Percentiles rank a stretch among this genome's conserved stretches.
Conservation (phyloP, 2,329 filamentous ascomycete species). For the Fusarium pininemorale region DNA sequence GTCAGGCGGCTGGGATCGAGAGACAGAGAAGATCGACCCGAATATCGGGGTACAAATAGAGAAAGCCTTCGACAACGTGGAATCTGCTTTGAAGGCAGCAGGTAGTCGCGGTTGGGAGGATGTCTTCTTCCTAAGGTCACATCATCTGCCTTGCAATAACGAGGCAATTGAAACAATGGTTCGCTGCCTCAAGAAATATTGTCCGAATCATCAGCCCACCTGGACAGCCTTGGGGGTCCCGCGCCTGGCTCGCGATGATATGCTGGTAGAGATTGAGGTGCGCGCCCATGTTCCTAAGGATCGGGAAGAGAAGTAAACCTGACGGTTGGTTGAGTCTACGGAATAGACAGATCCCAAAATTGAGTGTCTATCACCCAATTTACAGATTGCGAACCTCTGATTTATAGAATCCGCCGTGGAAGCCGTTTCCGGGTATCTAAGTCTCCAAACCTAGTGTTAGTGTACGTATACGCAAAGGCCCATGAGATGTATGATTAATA, state of each 20-base stretch:
- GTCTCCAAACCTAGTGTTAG: not conserved
- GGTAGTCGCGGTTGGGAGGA: not conserved
- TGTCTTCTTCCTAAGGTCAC: not conserved
- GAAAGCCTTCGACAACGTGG: not conserved
- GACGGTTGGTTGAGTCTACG: too few relatives aligned
- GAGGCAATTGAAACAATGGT: not conserved
- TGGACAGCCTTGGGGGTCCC: not conserved
- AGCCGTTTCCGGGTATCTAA: not conserved
- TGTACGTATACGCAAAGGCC: not conserved
- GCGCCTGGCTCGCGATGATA: not conserved
- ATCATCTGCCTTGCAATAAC: not conserved
- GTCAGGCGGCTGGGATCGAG: not conserved
- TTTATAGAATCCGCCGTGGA: not conserved
- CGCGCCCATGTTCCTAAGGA: not conserved
- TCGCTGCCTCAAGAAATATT: not conserved
- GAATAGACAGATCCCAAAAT: fast-evolving
- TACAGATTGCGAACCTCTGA: not conserved
- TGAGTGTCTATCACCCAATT: not conserved
- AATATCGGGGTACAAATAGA: not conserved
- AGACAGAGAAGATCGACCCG: not conserved
- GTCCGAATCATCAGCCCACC: not conserved
- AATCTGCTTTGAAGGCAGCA: not conserved
- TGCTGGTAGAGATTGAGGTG: not conserved
- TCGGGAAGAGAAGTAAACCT: not conserved
- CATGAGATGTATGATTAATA: not conserved